Evolutionary conservation across 2,329 filamentous ascomycete genomes (phyloP).

Genomic region (Mollisia scopiformis): DNA sequence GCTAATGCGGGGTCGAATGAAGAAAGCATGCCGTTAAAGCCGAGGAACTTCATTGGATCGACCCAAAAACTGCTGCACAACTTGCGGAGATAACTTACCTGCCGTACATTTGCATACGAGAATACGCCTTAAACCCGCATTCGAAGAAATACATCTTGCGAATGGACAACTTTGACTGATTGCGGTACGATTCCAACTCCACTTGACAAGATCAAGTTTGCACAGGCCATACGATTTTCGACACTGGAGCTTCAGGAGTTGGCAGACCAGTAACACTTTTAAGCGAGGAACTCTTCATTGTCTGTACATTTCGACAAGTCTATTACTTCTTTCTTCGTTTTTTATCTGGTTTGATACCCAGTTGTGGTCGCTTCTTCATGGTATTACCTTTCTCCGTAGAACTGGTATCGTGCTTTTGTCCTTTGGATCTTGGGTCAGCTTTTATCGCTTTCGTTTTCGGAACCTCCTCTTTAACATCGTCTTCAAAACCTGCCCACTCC

Average conservation of each 20-base stretch:
- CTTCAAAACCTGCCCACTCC: slow-evolving; percentile 42
- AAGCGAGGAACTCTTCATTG: background rate
- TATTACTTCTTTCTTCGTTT: slow-evolving; percentile 11
- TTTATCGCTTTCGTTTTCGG: background rate
- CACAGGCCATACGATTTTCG: too few species aligned
- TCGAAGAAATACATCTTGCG: too few species aligned
- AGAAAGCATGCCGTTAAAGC: background rate
- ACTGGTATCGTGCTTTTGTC: slow-evolving; percentile 5
- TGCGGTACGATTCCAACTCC: too few species aligned
- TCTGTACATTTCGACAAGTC: background rate
- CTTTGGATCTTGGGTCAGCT: background rate
- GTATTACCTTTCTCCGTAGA: slow-evolving; percentile 3
- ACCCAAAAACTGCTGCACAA: background rate
- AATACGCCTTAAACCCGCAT: too few species aligned
- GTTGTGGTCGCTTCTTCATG: slow-evolving; percentile 7
- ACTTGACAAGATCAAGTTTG: too few species aligned
- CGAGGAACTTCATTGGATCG: background rate
- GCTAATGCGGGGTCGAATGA: background rate
- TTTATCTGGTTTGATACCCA: slow-evolving; percentile 21
- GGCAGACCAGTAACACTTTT: background rate
- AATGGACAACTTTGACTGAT: too few species aligned
- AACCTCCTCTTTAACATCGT: background rate
- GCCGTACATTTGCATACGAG: too few species aligned
- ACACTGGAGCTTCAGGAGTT: background rate
- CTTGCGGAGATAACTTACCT: too few species aligned